phyloP scores from a whole-genome alignment of 148 eudicot genomes.

The Diospyros kaki region DNA sequence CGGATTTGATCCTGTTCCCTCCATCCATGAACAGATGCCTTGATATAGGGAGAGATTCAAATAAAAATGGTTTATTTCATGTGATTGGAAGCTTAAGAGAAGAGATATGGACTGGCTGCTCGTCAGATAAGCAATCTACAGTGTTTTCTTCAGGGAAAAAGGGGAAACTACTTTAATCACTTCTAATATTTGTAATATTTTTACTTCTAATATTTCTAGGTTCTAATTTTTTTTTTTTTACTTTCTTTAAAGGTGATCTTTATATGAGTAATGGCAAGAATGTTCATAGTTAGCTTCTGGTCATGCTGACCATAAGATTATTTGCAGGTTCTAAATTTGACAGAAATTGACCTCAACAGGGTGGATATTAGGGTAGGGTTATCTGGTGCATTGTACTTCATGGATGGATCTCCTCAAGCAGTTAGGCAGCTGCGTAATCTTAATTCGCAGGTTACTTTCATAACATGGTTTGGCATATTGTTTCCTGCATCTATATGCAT shows the following conservation, averaged over 20 bases:
- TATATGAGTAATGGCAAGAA: not conserved
- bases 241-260: not conserved
- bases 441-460: conserved; percentile 68
- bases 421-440: conserved; percentile 90
- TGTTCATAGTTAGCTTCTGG: conserved; percentile 7
- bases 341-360: conserved; percentile 83
- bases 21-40: no score
- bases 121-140: not conserved
- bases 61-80: no score
- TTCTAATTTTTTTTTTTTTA: not conserved
- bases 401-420: conserved; percentile 98
- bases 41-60: no score
- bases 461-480: not conserved
- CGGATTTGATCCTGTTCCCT: no score
- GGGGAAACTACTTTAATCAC: not conserved
- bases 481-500: not conserved
- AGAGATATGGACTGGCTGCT: not conserved
- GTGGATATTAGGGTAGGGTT: conserved; percentile 90
- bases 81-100: no score
- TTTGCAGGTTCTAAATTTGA: conserved; percentile 83
- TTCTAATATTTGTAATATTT: not conserved
- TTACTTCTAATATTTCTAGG: not conserved
- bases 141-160: not conserved
- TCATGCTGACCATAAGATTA: conserved; percentile 15
- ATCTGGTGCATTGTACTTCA: conserved; percentile 79